A percentile compares a stretch with the other conserved stretches of the same genome.
phyloP scores from a whole-genome alignment of 1,284 basidiomycete species.

The Ganoderma sinense region DNA sequence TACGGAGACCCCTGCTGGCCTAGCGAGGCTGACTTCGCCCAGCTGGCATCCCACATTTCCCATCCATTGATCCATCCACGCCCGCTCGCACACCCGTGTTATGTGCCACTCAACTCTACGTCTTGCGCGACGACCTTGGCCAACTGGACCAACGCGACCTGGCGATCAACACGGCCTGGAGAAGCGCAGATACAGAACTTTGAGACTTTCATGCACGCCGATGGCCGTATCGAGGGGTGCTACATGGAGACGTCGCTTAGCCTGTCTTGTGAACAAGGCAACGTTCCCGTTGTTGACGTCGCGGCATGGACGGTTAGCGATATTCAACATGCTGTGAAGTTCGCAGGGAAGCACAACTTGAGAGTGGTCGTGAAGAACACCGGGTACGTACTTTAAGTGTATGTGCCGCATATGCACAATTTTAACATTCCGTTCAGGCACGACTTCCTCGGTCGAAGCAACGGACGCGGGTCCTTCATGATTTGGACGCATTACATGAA shows the following conservation, averaged over 20 bases:
- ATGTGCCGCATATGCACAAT: too few species aligned
- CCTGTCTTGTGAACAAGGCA: conserved; percentile 49
- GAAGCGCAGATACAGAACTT: conserved; percentile 47
- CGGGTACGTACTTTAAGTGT: conserved; percentile 38
- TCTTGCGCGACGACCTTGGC: conserved; percentile 24
- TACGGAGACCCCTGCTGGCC: conserved; percentile 52
- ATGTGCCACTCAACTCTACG: conserved; percentile 38
- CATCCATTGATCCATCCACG: conserved; percentile 45
- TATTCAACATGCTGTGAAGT: conserved; percentile 48
- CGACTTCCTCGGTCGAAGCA: conserved; percentile 32
- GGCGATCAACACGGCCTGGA: conserved; percentile 49
- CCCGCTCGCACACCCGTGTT: conserved; percentile 47
- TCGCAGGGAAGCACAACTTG: conserved; percentile 48
- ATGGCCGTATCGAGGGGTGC: conserved; percentile 49
- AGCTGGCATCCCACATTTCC: conserved; percentile 43
- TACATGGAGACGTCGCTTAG: conserved; percentile 48
- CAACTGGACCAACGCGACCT: conserved; percentile 40
- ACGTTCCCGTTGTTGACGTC: conserved; percentile 49
- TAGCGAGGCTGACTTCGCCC: conserved; percentile 38
- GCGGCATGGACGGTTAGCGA: conserved; percentile 45
- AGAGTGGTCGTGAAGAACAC: conserved; percentile 55
- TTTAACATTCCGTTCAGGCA: conserved; percentile 30
- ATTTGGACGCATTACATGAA: conserved; percentile 36
- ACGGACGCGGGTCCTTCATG: conserved; percentile 25
- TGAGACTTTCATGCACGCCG: conserved; percentile 45